phyloP scores from a whole-genome alignment of 176 grass and related monocot species.

The Carex parvula region DNA sequence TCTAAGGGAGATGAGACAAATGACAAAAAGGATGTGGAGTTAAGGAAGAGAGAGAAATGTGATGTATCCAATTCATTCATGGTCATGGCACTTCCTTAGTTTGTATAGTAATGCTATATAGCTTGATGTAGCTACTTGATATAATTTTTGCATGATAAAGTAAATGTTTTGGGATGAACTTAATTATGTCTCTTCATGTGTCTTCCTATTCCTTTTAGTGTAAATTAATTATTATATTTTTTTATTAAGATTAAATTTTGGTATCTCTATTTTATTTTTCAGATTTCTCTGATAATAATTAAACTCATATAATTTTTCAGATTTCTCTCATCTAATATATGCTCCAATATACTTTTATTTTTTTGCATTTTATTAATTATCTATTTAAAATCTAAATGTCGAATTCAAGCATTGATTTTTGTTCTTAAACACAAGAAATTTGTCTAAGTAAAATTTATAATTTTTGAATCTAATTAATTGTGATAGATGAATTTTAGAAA shows the following conservation, averaged over 20 bases:
- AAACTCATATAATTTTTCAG: too few relatives aligned
- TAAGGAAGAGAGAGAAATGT: conserved; percentile 26
- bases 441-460: not conserved
- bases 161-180: not conserved
- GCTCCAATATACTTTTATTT: not conserved
- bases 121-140: not conserved
- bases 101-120: not conserved
- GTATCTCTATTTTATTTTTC: too few relatives aligned
- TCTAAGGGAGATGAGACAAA: conserved; percentile 33
- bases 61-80: not conserved
- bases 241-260: not conserved
- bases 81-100: not conserved
- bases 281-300: too few relatives aligned
- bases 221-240: not conserved
- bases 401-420: not conserved
- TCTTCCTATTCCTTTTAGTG: not conserved
- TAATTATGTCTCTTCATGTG: not conserved
- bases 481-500: not conserved
- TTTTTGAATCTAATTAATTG: not conserved
- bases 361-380: too few relatives aligned
- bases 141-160: not conserved
- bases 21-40: conserved; percentile 33
- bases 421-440: not conserved
- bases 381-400: not conserved
- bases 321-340: too few relatives aligned